Evolutionary conservation across 352 stramenopile genomes (phyloP).

Genomic region (Pythium utonaiense): DNA sequence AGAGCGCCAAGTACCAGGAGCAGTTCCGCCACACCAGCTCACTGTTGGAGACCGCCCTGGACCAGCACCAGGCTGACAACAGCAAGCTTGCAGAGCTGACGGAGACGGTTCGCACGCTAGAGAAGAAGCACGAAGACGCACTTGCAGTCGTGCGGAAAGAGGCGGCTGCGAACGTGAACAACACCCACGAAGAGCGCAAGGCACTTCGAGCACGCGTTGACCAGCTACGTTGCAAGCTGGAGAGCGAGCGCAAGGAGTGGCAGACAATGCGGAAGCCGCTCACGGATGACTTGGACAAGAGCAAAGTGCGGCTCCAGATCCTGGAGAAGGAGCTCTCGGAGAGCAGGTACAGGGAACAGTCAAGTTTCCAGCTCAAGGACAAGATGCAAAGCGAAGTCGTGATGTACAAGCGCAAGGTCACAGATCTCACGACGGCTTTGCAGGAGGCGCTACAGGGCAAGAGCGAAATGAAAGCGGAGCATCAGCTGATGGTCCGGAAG

Average conservation of each 20-base stretch:
- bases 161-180: constrained; percentile 43
- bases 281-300: constrained; percentile 52
- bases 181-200: constrained; percentile 67
- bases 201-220: constrained; percentile 61
- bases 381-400: constrained; percentile 52
- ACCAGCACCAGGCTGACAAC: constrained; percentile 74
- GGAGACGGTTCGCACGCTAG: constrained; percentile 50
- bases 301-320: constrained; percentile 38
- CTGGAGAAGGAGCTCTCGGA: constrained; percentile 72
- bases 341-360: constrained; percentile 53
- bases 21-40: constrained; percentile 69
- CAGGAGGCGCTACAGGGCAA: constrained; percentile 41
- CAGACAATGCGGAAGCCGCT: constrained; percentile 46
- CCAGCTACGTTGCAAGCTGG: constrained; percentile 59
- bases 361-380: constrained; percentile 66
- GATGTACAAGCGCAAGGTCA: constrained; percentile 54
- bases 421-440: constrained; percentile 45
- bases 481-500: constrained; percentile 36
- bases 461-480: constrained; percentile 48
- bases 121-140: constrained; percentile 65
- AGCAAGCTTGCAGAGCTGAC: constrained; percentile 39
- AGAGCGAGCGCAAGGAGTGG: constrained; percentile 70
- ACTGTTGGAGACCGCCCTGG: constrained; percentile 64
- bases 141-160: constrained; percentile 56
- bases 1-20: constrained; percentile 41